Conservation (phyloP, 306 rosid species). For the Clitoria ternatea region DNA sequence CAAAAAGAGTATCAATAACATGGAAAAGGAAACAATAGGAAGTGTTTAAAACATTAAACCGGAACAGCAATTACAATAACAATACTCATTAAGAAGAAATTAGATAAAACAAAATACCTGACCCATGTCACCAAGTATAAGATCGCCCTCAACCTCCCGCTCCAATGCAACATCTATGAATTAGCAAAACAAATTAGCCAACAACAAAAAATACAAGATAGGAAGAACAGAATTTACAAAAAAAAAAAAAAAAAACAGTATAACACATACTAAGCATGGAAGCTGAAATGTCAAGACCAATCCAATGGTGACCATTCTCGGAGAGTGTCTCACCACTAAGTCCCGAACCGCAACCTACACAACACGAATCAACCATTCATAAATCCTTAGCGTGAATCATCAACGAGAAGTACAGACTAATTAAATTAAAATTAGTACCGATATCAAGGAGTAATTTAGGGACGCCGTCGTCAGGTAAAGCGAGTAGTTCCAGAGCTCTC, state of each 20-base stretch:
- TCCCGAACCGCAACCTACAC: slow-evolving; percentile 89
- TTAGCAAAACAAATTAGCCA: not conserved
- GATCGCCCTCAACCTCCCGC: slow-evolving; percentile 92
- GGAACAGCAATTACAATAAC: not conserved
- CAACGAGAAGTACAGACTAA: not conserved
- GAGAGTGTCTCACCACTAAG: slow-evolving; percentile 89
- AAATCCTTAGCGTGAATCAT: not conserved
- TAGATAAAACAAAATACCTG: slow-evolving; percentile 46
- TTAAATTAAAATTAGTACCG: slow-evolving; percentile 37
- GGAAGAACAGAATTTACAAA: not conserved
- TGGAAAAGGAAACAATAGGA: not conserved
- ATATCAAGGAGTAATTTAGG: slow-evolving; percentile 84
- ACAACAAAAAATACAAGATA: not conserved
- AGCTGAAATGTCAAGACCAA: slow-evolving; percentile 82
- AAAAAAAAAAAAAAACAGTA: not conserved
- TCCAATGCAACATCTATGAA: slow-evolving; percentile 68
- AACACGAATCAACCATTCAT: not conserved
- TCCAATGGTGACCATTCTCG: slow-evolving; percentile 83
- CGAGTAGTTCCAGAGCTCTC: slow-evolving; percentile 85
- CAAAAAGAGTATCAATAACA: not conserved
- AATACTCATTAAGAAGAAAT: not conserved
- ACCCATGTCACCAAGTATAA: slow-evolving; percentile 90
- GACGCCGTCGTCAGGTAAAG: slow-evolving; percentile 66
- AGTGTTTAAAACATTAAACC: not conserved
- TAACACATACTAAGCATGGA: slow-evolving; percentile 82